Percentiles rank a stretch among this genome's conserved stretches.
phyloP scores from a whole-genome alignment of 495 filamentous ascomycete genomes.

The Neurospora cerealis region DNA sequence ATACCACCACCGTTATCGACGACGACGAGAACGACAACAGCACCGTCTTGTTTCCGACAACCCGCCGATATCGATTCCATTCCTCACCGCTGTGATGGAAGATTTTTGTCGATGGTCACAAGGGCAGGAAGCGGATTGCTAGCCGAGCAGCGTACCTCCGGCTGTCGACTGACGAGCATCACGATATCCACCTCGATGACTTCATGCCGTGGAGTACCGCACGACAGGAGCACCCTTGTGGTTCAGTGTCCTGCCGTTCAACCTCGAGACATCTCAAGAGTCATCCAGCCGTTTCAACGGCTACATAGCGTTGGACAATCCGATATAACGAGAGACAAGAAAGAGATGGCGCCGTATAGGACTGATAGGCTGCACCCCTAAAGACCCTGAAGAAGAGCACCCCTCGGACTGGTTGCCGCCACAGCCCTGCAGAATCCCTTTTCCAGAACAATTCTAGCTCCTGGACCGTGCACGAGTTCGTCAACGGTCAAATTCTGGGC shows the following conservation, averaged over 20 bases:
- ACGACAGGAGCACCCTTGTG: not conserved
- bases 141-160: not conserved
- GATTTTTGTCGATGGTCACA: not conserved
- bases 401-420: conserved; percentile 13
- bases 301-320: not conserved
- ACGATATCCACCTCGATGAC: not conserved
- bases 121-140: not conserved
- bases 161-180: not conserved
- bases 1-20: not conserved
- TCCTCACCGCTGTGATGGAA: not conserved
- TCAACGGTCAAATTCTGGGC: not conserved
- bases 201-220: not conserved
- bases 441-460: conserved; percentile 26
- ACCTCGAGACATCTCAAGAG: not conserved
- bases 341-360: not conserved
- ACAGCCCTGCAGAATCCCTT: conserved; percentile 12
- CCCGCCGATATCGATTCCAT: not conserved
- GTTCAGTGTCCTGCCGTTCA: not conserved
- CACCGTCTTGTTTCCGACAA: not conserved
- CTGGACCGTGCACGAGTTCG: conserved; percentile 9
- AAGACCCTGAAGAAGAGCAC: conserved; percentile 1
- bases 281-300: not conserved
- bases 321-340: not conserved
- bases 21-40: not conserved
- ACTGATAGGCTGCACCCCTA: not conserved